phyloP scores from a whole-genome alignment of 192 early-diverging fungal genomes.

The Backusella circina region DNA sequence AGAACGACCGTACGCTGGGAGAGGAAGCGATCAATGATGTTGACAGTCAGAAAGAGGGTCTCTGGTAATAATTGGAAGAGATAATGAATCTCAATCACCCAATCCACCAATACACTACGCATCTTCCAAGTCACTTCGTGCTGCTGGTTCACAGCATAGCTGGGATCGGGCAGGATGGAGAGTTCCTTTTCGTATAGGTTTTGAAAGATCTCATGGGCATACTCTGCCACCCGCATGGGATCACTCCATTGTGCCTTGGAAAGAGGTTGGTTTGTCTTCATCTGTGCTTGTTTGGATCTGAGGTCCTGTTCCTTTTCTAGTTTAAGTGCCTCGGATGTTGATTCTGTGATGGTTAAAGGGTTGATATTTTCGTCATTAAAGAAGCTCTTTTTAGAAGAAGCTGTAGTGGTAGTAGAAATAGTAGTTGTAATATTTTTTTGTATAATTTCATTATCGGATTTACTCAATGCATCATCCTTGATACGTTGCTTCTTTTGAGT shows the following conservation, averaged over 20 bases:
- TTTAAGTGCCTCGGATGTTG: background rate
- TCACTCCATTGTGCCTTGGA: constrained; percentile 63
- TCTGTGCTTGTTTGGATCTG: background rate
- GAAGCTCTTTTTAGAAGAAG: background rate
- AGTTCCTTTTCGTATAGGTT: constrained; percentile 80
- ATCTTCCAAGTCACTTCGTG: constrained; percentile 88
- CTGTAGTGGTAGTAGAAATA: background rate
- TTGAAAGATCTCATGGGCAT: constrained; percentile 89
- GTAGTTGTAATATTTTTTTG: background rate
- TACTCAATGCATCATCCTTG: background rate
- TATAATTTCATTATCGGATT: background rate
- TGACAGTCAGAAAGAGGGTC: constrained; percentile 90
- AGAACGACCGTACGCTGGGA: constrained; percentile 79
- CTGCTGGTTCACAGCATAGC: constrained; percentile 78
- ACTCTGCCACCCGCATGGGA: constrained; percentile 93
- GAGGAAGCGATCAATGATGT: constrained; percentile 94
- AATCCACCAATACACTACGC: constrained; percentile 91
- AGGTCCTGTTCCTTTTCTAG: constrained; percentile 4
- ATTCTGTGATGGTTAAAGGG: background rate
- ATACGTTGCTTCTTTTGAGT: background rate
- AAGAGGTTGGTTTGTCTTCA: background rate
- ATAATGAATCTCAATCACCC: constrained; percentile 91
- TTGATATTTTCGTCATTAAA: background rate
- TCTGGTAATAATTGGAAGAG: constrained; percentile 91
- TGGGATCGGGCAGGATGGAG: constrained; percentile 68